Conservation (phyloP, 1,284 basidiomycete species). For the Puccinia polysora region DNA sequence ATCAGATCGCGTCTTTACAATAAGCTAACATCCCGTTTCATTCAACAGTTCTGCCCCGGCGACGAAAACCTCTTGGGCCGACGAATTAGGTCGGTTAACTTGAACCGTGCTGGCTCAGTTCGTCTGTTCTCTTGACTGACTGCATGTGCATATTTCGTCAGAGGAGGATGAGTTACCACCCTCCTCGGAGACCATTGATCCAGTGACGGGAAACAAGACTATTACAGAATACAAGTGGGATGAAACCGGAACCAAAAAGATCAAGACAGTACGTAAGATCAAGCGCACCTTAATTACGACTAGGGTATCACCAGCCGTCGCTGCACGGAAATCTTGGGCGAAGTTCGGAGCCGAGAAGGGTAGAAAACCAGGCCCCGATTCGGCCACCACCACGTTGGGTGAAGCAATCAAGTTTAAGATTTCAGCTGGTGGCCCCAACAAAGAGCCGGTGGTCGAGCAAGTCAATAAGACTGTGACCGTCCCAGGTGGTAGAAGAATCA, state of each 20-base stretch:
- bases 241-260: slow-evolving; percentile 79
- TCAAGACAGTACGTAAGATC: slow-evolving; percentile 86
- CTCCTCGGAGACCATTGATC: slow-evolving; percentile 22
- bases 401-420: slow-evolving; percentile 84
- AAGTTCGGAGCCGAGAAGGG: slow-evolving; percentile 90
- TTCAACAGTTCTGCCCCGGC: slow-evolving; percentile 18
- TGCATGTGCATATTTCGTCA: neutral
- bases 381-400: slow-evolving; percentile 90
- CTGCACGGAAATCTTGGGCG: slow-evolving; percentile 84
- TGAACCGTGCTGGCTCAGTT: neutral
- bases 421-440: slow-evolving; percentile 64
- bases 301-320: slow-evolving; percentile 87
- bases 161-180: slow-evolving; percentile 39
- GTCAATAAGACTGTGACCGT: slow-evolving; percentile 57
- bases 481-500: slow-evolving; percentile 68
- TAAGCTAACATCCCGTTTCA: neutral
- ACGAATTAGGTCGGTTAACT: slow-evolving; percentile 28
- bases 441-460: slow-evolving; percentile 69
- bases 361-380: slow-evolving; percentile 80
- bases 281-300: slow-evolving; percentile 83
- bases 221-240: slow-evolving; percentile 78
- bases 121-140: neutral
- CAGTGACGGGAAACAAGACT: slow-evolving; percentile 66
- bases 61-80: slow-evolving; percentile 40
- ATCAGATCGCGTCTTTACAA: neutral